Conservation (phyloP, 169 alveolate species). For the Cryptosporidium felis region DNA sequence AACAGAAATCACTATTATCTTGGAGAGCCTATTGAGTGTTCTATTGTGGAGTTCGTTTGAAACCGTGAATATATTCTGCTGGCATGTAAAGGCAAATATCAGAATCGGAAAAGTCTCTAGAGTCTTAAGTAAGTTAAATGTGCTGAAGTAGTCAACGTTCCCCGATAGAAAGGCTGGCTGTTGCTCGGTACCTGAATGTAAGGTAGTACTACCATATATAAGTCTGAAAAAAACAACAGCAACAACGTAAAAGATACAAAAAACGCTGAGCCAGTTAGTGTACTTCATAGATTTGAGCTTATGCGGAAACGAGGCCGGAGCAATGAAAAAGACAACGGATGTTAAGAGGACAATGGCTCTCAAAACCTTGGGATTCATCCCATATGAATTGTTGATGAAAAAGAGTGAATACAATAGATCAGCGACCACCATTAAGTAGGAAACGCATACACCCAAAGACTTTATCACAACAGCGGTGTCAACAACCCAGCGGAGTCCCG, state of each 20-base stretch:
- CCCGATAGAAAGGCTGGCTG: constrained; percentile 34
- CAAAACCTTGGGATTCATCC: constrained; percentile 49
- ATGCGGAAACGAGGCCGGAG: constrained; percentile 71
- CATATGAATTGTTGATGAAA: constrained; percentile 22
- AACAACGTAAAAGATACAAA: constrained; percentile 57
- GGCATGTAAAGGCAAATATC: constrained; percentile 72
- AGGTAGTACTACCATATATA: background rate
- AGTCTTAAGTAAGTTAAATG: constrained; percentile 12
- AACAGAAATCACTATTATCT: constrained; percentile 24
- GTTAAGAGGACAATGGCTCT: constrained; percentile 65
- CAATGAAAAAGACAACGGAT: constrained; percentile 48
- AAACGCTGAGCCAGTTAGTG: constrained; percentile 65
- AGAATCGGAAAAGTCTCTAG: constrained; percentile 63
- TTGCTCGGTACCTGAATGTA: background rate
- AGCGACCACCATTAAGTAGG: constrained; percentile 71
- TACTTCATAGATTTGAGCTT: constrained; percentile 54
- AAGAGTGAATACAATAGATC: constrained; percentile 38
- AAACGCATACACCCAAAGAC: constrained; percentile 63
- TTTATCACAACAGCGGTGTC: constrained; percentile 69
- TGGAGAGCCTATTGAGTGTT: constrained; percentile 28
- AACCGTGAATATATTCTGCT: constrained; percentile 68
- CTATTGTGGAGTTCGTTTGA: constrained; percentile 58
- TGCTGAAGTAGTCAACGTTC: constrained; percentile 6
- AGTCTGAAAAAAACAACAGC: constrained; percentile 32
- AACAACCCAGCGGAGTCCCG: constrained; percentile 46